Evolutionary conservation across 169 alveolate genomes (phyloP), one percentile per base, ranked within the genome.

Genomic region (Sarcocystis neurona): DNA sequence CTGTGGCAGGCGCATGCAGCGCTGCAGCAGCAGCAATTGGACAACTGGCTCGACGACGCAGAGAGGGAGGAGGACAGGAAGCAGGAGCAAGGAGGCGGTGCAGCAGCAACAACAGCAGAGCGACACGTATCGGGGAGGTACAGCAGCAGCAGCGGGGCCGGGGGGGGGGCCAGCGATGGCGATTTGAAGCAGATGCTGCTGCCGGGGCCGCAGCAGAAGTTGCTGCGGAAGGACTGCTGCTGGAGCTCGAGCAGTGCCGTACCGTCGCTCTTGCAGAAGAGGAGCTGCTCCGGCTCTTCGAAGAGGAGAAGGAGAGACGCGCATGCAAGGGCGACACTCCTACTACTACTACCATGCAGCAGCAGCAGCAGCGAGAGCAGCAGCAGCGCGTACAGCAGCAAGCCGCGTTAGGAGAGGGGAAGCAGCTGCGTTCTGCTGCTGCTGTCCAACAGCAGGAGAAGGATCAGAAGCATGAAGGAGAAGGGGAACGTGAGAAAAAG

Each of bases 251-350:
- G n/a, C 82, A 72, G 53, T 23, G 56, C 0, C 82, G 82, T 12
- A 15, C 58, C 27, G 56, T 72, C 1, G 47, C 58, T 12, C 82
- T 72, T n/a, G 20, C 82, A 5, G 48, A 30, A 5, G 82, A 72
- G 56, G 82, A 72, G 82, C 82, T 72, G 6, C 56, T 41, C 30
- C 82, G 82, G 39, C 82, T 72, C 32, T 72, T 72, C 32, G 82
- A 72, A 32, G 2, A 39, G 18, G 82, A 72, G 53, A 72, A 43
- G 53, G 82, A 15, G 47, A 6, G 34, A 32, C 47, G 82, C 39
- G 32, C 4, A 20, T 37, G 48, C 2, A 23, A 68, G 27, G 82
- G 23, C 53, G 82, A 72, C 43, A 12, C 10, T 53, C 66, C 12
- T 15, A 12, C 66, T 53, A 12, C 23, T 53, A 12, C 23, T 53